Base-by-base conservation (phyloP, 495 filamentous ascomycete species). In the Penicillium macrosclerotiorum region DNA sequence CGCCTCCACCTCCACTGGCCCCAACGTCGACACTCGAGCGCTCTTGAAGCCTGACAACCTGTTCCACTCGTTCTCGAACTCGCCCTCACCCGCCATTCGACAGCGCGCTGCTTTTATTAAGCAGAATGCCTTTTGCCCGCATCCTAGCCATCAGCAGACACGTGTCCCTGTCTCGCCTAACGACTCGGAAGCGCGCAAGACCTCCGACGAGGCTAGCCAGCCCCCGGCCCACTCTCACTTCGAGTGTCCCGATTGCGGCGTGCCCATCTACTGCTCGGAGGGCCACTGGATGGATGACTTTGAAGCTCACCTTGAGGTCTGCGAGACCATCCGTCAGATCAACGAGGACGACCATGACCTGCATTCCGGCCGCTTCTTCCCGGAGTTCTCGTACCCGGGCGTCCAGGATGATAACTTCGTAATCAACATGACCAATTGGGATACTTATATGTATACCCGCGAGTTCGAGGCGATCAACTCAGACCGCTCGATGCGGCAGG, bases 311-410 rank as follows among this genome's bases (percentile, higher is more conserved):
- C 65, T 97, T 14, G 79, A 95, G 61, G 84, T 97, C 23, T 99
- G 93, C 64, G 94, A 99, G 56, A 86, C 83, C 0, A 72, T 99
- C 17, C 75, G 84, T 37, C 81, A 97, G 68, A 89, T 92, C 65
- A 99, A 99, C 56, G 93, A 99, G 69, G 93, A 99, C 58, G 94
- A 97, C 59, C 93, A 99, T 63, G 93, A 99, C 62, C 71, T 99
- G 45, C 80, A 85, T 17, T 91, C 86, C 22, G 92, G 92, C 13
- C 81, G 93, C 9, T 86, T 87, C 67, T 97, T 97, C 67, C 86
- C 86, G 19, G 94, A 99, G 64, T 96, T 96, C 64, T 77, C 89
- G 39, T 96, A 95, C 60, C 89, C 93, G 0, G 86, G 81, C 4
- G 77, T 80, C 22, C 92, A 96, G 68, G 83, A 94, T 65, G 91